Base-by-base conservation (phyloP, 2,329 filamentous ascomycete species). In the Curvularia sp. region DNA sequence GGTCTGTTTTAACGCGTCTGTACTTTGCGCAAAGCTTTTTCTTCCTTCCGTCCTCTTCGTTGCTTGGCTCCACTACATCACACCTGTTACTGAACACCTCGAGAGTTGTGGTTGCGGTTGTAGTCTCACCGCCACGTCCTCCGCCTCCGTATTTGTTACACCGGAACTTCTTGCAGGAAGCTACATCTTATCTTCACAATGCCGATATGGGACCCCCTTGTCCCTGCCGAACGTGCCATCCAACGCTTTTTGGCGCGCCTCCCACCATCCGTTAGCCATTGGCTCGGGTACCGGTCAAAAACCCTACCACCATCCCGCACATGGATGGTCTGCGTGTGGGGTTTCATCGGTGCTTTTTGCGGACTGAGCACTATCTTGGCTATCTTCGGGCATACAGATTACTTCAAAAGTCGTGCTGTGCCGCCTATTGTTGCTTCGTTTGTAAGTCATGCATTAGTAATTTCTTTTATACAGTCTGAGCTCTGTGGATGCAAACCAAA, bases 241-340 rank as follows among this genome's bases (percentile, higher is more conserved):
- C 71, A 73, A 41, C 61, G 55, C 20, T 66, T 61, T 18, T 67
- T 75, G 46, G 50, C 68, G 10, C 65, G 81, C 41, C 73, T 96
- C 1, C 92, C 92, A 0, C 80, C 80, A 55, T 84, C 84, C 1
- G 70, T 94, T 26, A 85, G 89, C n/a, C 85, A 86, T 66, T 89
- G 91, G 70, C 78, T 96, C 5, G 80, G 80, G 41, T 77, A 80
- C 52, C 73, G 80, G 28, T 64, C 69, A 15, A 61, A 71, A 33
- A 60, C 73, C 9, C 52, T 63, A n/a, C 55, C 70, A 33, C 64
- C 73, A 6, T 69, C 72, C 13, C 67, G 58, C 63, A 58, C 64
- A 60, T 61, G 65, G 73, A n/a, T 67, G 69, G 35, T 80, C 43
- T 81, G 75, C 61, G 58, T 78, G 7, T 78, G 78, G 66, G 77